Conservation (phyloP, 495 filamentous ascomycete species). For the Penicillium manginii region DNA sequence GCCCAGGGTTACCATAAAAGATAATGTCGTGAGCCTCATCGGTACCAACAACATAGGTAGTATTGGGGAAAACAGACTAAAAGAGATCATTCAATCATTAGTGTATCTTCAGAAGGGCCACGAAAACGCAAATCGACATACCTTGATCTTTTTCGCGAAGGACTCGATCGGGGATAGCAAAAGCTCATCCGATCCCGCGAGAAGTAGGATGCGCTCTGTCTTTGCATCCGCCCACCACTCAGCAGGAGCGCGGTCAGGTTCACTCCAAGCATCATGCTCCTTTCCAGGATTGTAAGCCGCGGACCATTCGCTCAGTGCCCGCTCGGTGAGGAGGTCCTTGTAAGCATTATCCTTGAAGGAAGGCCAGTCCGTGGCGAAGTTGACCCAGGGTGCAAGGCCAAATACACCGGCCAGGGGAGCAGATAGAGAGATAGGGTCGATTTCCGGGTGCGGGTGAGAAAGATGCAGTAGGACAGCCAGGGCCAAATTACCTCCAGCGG, state of each 20-base stretch:
- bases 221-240: slow-evolving; percentile 59
- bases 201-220: slow-evolving; percentile 53
- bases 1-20: slow-evolving; percentile 28
- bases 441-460: slow-evolving; percentile 60
- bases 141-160: slow-evolving; percentile 52
- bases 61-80: slow-evolving; percentile 39
- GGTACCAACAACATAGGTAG: slow-evolving; percentile 34
- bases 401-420: slow-evolving; percentile 52
- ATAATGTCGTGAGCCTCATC: slow-evolving; percentile 42
- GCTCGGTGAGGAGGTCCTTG: slow-evolving; percentile 51
- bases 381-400: slow-evolving; percentile 59
- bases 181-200: slow-evolving; percentile 60
- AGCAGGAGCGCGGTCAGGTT: slow-evolving; percentile 51
- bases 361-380: slow-evolving; percentile 45
- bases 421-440: slow-evolving; percentile 36
- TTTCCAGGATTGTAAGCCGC: slow-evolving; percentile 46
- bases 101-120: background rate
- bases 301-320: slow-evolving; percentile 43
- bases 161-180: slow-evolving; percentile 58
- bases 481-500: slow-evolving; percentile 64
- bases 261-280: slow-evolving; percentile 57
- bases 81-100: slow-evolving; percentile 7
- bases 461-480: slow-evolving; percentile 60
- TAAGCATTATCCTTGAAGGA: slow-evolving; percentile 48
- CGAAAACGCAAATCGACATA: slow-evolving; percentile 19